These are phyloP conservation scores for Botrytis fragariae DNA, from an alignment of 2,329 filamentous ascomycete genomes.

Conservation along the genomic window DNA sequence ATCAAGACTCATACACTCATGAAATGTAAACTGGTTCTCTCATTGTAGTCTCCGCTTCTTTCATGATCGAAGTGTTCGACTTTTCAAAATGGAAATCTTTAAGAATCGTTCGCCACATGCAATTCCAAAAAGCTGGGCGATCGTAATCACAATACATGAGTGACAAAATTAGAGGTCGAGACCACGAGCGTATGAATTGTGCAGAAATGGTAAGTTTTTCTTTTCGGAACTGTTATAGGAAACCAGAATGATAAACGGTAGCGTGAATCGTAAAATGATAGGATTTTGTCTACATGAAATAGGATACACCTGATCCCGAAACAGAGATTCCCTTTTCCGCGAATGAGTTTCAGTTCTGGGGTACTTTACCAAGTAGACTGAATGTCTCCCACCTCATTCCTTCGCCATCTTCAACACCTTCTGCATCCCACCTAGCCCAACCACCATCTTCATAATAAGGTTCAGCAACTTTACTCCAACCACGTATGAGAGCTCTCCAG, in stretches of 20 bases:
- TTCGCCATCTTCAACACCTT: slow-evolving; percentile 37
- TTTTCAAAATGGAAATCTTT: neutral
- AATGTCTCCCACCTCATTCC: slow-evolving; percentile 36
- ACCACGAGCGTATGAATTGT: neutral
- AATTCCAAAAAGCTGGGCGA: neutral
- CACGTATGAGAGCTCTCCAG: slow-evolving; percentile 50
- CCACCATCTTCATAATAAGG: slow-evolving; percentile 41
- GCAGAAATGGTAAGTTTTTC: neutral
- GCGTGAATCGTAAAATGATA: neutral
- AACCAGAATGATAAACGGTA: neutral
- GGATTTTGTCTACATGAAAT: neutral
- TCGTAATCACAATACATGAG: neutral
- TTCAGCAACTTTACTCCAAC: slow-evolving; percentile 46
- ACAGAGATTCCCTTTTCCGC: too few species aligned
- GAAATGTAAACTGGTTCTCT: neutral
- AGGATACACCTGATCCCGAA: neutral
- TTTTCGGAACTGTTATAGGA: neutral
- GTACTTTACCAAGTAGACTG: slow-evolving; percentile 27
- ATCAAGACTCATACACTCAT: neutral
- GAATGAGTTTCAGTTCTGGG: neutral
- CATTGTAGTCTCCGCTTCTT: neutral
- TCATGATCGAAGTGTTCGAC: neutral
- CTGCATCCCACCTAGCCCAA: slow-evolving; percentile 33
- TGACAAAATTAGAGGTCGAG: neutral
- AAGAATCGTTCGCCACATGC: neutral